Conservation (phyloP, 495 filamentous ascomycete genomes). For the Xylaria scruposa region DNA sequence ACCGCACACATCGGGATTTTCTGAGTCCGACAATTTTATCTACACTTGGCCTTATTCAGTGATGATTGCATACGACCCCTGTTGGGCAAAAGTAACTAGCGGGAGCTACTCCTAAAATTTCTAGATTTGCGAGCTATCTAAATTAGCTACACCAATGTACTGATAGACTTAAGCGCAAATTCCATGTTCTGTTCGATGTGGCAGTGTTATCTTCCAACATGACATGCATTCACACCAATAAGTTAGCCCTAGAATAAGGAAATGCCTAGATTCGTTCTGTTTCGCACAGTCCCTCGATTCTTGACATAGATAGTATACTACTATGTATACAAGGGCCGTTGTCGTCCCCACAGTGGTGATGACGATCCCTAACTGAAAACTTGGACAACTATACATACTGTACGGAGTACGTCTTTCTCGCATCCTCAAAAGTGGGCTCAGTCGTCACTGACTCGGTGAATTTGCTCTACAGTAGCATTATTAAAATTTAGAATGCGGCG, state of each 20-base stretch:
- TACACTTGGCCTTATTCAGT: background rate
- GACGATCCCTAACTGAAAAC: background rate
- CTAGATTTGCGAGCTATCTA: background rate
- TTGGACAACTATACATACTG: too few relatives aligned
- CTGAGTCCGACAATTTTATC: background rate
- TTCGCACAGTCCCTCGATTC: background rate
- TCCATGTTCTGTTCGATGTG: background rate
- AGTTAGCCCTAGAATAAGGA: background rate
- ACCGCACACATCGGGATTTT: background rate
- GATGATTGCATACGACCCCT: slow-evolving; percentile 16
- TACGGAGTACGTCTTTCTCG: too few relatives aligned
- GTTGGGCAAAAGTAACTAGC: background rate
- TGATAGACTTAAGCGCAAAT: background rate
- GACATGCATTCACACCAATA: background rate
- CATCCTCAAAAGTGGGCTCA: background rate
- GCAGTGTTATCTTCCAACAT: background rate
- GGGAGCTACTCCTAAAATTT: background rate
- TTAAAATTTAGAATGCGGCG: background rate
- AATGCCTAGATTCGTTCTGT: background rate
- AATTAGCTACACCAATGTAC: background rate
- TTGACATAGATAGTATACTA: too few relatives aligned
- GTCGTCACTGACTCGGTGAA: background rate
- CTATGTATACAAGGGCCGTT: background rate
- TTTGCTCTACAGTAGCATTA: background rate
- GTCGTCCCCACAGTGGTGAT: background rate